Percentiles rank a stretch among this genome's conserved stretches.
These are phyloP conservation scores for Bifiguratus adelaidae DNA, from an alignment of 192 early-diverging fungal genomes.

Conservation along the genomic window DNA sequence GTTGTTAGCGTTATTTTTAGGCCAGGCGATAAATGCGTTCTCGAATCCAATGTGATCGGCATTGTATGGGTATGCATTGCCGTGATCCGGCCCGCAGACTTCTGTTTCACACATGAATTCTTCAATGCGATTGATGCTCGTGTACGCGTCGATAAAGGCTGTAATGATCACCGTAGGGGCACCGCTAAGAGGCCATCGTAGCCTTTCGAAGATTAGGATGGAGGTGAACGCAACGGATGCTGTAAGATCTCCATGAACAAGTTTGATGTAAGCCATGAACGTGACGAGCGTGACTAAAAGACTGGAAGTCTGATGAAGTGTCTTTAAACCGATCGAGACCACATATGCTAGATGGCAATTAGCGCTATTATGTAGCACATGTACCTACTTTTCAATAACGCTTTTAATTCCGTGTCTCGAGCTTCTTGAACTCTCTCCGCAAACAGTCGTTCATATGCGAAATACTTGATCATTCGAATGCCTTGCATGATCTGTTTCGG, in stretches of 20 bases:
- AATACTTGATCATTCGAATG: slow-evolving; percentile 89
- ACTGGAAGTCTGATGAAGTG: background rate
- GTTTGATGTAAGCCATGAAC: background rate
- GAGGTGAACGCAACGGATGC: background rate
- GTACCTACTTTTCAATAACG: background rate
- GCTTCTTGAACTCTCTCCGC: background rate
- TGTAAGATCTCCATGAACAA: background rate
- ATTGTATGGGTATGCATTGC: slow-evolving; percentile 17
- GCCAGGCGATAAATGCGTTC: slow-evolving; percentile 52
- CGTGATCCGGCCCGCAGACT: slow-evolving; percentile 43
- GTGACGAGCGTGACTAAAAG: background rate
- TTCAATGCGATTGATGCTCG: slow-evolving; percentile 65
- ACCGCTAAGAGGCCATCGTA: background rate
- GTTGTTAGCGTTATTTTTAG: slow-evolving; percentile 7
- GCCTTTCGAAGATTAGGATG: background rate
- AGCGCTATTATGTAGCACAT: background rate
- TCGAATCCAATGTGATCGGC: slow-evolving; percentile 10
- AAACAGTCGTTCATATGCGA: slow-evolving; percentile 51
- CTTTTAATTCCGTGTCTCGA: background rate
- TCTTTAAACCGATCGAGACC: background rate
- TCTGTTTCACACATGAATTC: slow-evolving; percentile 73
- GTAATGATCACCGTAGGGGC: slow-evolving; percentile 40
- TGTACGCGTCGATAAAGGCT: slow-evolving; percentile 60
- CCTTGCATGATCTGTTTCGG: slow-evolving; percentile 47
- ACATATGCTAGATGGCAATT: background rate